A percentile compares a stretch with the other conserved stretches of the same genome.
phyloP scores from a whole-genome alignment of 371 early-diverging fungal genomes.

The Mortierella sp. region DNA sequence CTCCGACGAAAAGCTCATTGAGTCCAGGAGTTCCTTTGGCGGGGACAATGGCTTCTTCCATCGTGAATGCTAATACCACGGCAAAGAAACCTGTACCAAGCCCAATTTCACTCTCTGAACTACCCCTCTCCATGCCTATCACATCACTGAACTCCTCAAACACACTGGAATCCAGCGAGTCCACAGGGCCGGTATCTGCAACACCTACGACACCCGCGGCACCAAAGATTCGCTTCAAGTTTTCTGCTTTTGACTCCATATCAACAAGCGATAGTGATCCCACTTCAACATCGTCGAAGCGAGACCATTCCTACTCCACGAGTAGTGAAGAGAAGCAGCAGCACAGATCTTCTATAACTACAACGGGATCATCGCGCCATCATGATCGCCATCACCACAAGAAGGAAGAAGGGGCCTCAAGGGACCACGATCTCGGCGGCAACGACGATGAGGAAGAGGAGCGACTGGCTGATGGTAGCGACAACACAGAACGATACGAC shows the following conservation, averaged over 20 bases:
- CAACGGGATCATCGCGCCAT: constrained; percentile 22
- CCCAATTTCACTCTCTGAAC: constrained; percentile 43
- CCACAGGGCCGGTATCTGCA: constrained; percentile 9
- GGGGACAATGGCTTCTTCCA: neutral
- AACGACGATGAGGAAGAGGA: constrained; percentile 26
- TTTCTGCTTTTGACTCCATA: constrained; percentile 40
- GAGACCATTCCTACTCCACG: constrained; percentile 25
- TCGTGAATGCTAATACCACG: neutral
- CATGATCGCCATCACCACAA: constrained; percentile 24
- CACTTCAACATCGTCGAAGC: constrained; percentile 21
- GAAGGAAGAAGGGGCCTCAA: constrained; percentile 41
- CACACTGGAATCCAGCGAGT: neutral
- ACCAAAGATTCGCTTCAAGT: constrained; percentile 52
- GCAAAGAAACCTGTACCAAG: constrained; percentile 23
- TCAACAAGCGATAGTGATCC: constrained; percentile 20
- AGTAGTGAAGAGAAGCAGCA: constrained; percentile 10
- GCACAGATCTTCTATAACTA: constrained; percentile 27
- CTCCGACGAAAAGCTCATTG: constrained; percentile 5
- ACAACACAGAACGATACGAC: neutral
- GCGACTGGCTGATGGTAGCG: neutral
- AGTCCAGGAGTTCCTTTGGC: neutral
- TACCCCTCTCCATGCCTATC: constrained; percentile 21
- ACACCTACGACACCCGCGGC: constrained; percentile 24
- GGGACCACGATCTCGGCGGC: constrained; percentile 34
- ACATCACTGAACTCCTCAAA: neutral